Evolutionary conservation across 2,329 filamentous ascomycete species (phyloP).

Genomic region (Epichloe bromicola): DNA sequence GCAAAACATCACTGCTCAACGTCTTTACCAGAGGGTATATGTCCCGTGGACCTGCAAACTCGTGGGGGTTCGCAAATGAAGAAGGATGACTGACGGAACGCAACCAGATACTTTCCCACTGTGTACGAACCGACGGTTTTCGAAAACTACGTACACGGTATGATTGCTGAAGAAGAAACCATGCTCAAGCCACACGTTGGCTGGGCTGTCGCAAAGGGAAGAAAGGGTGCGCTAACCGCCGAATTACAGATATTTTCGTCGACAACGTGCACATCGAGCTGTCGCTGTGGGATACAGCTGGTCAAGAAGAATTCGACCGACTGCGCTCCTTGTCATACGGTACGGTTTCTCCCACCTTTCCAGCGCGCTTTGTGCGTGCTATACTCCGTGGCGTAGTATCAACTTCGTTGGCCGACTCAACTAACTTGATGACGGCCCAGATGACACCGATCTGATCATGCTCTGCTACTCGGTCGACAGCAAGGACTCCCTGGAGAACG

Average conservation of each 20-base stretch:
- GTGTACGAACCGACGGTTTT: slow-evolving; percentile 98
- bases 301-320: slow-evolving; percentile 97
- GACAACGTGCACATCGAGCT: slow-evolving; percentile 95
- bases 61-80: background rate
- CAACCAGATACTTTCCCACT: slow-evolving; percentile 76
- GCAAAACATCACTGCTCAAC: slow-evolving; percentile 93
- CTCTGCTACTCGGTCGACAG: slow-evolving; percentile 97
- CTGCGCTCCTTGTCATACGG: slow-evolving; percentile 92
- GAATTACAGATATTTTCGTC: slow-evolving; percentile 75
- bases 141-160: slow-evolving; percentile 98
- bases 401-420: background rate
- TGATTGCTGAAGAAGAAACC: slow-evolving; percentile 13
- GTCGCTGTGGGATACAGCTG: slow-evolving; percentile 95
- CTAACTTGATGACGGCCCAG: slow-evolving; percentile 18
- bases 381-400: no score
- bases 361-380: background rate
- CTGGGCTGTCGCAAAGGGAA: background rate
- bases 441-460: slow-evolving; percentile 95
- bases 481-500: slow-evolving; percentile 92
- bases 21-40: slow-evolving; percentile 94
- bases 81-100: background rate
- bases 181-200: slow-evolving; percentile 1
- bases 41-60: background rate
- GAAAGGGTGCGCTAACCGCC: background rate
- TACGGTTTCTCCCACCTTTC: slow-evolving; percentile 11